Evolutionary conservation across 202 grass and related monocot species (phyloP).

Genomic region (Elaeis oleifera): DNA sequence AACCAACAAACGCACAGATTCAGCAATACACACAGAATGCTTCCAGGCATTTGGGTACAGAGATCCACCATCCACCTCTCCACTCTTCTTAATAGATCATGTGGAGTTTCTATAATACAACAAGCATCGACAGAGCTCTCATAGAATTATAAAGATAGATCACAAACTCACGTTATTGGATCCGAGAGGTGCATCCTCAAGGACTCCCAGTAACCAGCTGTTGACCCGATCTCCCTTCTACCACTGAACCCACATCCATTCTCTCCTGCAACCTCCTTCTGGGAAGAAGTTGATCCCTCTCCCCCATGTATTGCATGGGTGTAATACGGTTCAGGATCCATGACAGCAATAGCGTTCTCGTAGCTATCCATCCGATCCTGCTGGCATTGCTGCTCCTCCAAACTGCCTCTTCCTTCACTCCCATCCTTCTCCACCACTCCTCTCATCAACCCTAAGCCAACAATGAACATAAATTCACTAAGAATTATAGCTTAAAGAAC

Average conservation of each 20-base stretch:
- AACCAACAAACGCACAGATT: too few species aligned
- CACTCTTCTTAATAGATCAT: too few species aligned
- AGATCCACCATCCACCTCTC: too few species aligned
- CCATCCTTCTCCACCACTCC: constrained; percentile 5
- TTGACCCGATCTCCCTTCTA: constrained; percentile 41
- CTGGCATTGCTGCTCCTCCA: constrained; percentile 26
- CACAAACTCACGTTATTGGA: constrained; percentile 49
- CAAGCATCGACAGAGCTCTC: too few species aligned
- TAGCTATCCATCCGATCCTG: constrained; percentile 6
- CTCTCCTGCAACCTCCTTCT: constrained; percentile 32
- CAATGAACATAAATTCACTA: constrained; percentile 8
- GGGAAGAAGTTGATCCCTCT: constrained; percentile 24
- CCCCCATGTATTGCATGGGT: constrained; percentile 1
- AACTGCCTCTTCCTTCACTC: constrained; percentile 14
- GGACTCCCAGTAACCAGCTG: constrained; percentile 52
- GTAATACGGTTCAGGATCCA: constrained; percentile 21
- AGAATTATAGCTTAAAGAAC: constrained; percentile 2
- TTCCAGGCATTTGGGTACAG: too few species aligned
- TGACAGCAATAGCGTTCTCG: constrained; percentile 3
- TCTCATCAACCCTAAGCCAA: constrained; percentile 4
- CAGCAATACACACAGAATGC: too few species aligned
- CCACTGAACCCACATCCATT: constrained; percentile 43
- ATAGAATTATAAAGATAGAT: background rate
- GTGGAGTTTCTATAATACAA: too few species aligned
- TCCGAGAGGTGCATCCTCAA: constrained; percentile 67